A percentile compares a stretch with the other conserved stretches of the same genome.
phyloP scores from a whole-genome alignment of 176 grass and related monocot species.

The Areca catechu region DNA sequence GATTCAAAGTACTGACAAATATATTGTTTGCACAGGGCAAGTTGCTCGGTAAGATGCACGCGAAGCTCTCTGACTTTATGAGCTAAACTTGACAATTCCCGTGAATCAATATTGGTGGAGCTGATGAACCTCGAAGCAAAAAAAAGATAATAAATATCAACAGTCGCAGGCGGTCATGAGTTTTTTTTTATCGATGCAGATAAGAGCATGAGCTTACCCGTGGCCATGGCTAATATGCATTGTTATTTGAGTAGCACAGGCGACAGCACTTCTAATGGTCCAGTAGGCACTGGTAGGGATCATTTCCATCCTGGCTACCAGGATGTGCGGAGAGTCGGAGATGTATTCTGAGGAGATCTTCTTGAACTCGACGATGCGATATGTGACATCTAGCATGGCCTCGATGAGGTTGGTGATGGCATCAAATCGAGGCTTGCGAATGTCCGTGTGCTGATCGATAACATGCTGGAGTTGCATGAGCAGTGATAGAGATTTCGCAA shows the following conservation, averaged over 20 bases:
- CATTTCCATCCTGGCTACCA: slow-evolving; percentile 5
- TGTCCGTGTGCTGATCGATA: no score
- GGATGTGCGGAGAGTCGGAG: slow-evolving; percentile 21
- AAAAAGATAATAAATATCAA: neutral
- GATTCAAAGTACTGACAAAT: slow-evolving; percentile 14
- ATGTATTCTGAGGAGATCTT: no score
- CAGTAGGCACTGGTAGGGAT: slow-evolving; percentile 38
- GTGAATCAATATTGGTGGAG: slow-evolving; percentile 29
- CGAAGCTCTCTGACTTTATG: slow-evolving; percentile 32
- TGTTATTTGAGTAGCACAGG: slow-evolving; percentile 33
- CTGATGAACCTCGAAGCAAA: slow-evolving; percentile 22
- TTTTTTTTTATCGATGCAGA: no score
- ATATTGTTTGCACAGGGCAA: slow-evolving; percentile 13
- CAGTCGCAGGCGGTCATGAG: no score
- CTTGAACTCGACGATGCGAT: no score
- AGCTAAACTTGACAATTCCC: slow-evolving; percentile 40
- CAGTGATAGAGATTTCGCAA: no score
- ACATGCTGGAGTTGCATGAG: no score
- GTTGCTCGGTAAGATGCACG: slow-evolving; percentile 30
- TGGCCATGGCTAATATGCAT: slow-evolving; percentile 23
- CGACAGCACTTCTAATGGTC: slow-evolving; percentile 31
- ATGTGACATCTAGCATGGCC: no score
- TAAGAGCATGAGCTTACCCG: slow-evolving; percentile 16
- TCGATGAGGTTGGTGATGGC: no score
- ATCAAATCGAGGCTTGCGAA: no score